Conservation (phyloP, 768 basidiomycete species). For the Rhizopogon vulgaris region DNA sequence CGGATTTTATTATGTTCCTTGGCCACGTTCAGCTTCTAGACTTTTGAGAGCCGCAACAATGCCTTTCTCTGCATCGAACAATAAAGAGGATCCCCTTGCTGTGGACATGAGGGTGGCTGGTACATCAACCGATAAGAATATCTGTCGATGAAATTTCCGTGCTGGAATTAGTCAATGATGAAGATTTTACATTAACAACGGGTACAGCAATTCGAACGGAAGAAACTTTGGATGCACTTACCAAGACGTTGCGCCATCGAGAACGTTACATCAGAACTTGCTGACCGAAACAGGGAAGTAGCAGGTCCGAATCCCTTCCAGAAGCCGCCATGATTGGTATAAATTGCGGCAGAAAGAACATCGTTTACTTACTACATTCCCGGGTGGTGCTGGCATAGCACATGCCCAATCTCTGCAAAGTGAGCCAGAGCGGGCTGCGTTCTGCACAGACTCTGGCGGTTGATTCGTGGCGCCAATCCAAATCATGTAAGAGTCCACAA, state of each 20-base stretch:
- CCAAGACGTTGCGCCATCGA: conserved; percentile 79
- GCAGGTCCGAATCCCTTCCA: conserved; percentile 28
- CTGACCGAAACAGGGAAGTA: conserved; percentile 59
- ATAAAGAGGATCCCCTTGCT: conserved; percentile 41
- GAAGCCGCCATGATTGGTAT: not conserved
- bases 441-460: conserved; percentile 36
- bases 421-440: conserved; percentile 47
- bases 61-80: conserved; percentile 56
- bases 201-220: conserved; percentile 7
- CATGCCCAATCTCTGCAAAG: conserved; percentile 77
- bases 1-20: not conserved
- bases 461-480: conserved; percentile 67
- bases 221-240: conserved; percentile 29
- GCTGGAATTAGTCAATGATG: conserved; percentile 34
- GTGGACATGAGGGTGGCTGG: conserved; percentile 31
- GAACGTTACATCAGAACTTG: conserved; percentile 55
- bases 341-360: not conserved
- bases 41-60: conserved; percentile 43
- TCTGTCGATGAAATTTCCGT: conserved; percentile 54
- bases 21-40: conserved; percentile 14
- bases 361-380: conserved; percentile 16
- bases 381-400: conserved; percentile 56
- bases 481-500: conserved; percentile 75
- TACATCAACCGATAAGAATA: conserved; percentile 70
- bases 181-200: conserved; percentile 3